Conservation (phyloP, 441 rosid genomes). For the Populus hybrid region DNA sequence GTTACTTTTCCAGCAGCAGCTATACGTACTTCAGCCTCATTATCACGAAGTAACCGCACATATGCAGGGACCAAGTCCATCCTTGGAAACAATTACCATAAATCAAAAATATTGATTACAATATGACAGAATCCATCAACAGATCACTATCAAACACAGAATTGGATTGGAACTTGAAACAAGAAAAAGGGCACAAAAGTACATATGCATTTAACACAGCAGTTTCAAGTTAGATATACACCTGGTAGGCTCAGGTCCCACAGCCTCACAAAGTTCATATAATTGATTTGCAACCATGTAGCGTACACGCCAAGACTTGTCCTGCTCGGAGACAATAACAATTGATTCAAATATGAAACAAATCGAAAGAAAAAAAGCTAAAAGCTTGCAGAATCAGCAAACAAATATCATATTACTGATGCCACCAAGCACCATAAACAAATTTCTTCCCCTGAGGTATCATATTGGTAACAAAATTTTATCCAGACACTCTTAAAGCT, state of each 20-base stretch:
- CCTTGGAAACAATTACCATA: no score
- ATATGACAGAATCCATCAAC: no score
- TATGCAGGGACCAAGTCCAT: no score
- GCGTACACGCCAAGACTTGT: constrained; percentile 98
- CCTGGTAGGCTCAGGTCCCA: constrained; percentile 95
- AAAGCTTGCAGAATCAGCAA: neutral
- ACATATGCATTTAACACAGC: no score
- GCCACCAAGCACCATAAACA: neutral
- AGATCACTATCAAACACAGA: no score
- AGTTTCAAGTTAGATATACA: constrained; percentile 22
- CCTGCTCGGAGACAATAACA: constrained; percentile 41
- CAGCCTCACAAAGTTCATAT: constrained; percentile 92
- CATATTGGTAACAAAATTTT: neutral
- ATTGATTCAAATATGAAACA: neutral
- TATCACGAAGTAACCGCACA: no score
- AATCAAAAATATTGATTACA: no score
- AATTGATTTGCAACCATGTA: constrained; percentile 98
- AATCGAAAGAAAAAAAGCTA: neutral
- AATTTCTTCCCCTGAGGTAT: neutral
- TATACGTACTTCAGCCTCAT: no score
- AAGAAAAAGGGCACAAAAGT: no score
- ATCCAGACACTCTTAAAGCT: neutral
- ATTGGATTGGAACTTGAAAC: no score
- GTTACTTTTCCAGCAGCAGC: no score
- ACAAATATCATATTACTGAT: neutral